Base-by-base conservation (phyloP, 2,329 filamentous ascomycete species). In the Colletotrichum ledebouriae region DNA sequence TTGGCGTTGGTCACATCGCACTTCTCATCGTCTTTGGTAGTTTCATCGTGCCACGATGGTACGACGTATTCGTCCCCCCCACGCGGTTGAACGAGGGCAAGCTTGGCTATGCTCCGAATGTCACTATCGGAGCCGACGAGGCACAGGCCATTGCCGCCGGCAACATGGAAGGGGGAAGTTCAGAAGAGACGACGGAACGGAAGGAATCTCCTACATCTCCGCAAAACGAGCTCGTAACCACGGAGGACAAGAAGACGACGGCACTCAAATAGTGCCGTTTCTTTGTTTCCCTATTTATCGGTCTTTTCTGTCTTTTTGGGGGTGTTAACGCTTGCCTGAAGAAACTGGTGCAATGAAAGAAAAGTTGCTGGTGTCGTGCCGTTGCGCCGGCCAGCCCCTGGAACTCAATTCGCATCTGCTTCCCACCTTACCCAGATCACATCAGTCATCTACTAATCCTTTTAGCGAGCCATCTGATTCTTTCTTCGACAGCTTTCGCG, bases 41-140 rank as follows among this genome's bases (percentile, higher is more conserved):
- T 6, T 81, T 86, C 46, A 76, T 87, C 5, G 73, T 86, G 34
- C 87, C 87, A 3, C 79, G 84, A 10, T 89, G 86, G 76, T 87
- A 84, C 71, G 80, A 86, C 71, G 75, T 82, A 4, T 81, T 89
- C 39, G 82, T 89, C 39, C 86, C 86, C 0, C 72, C 78, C 0
- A 72, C 78, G 3, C 80, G 86, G 1, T 77, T 80, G 0, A 75
- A 75, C 7, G 85, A 88, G 60, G 85, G 85, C 9, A 80, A 75
- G 62, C 71, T 76, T 12, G 60, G 72, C 17, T 74, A 73, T 44
- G 75, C 70, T 1, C 69, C 73, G 2, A 46, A 59, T 13, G 29
- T 70, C 2, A 71, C 56, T 7, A 62, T 67, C 2, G 70, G 70
- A 0, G 63, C 67, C 20, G 63, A 70, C 13, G 70, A 71, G 39